Evolutionary conservation across 768 basidiomycete genomes (phyloP), one percentile per base, ranked within the genome.

Genomic region (Suillus placidus): DNA sequence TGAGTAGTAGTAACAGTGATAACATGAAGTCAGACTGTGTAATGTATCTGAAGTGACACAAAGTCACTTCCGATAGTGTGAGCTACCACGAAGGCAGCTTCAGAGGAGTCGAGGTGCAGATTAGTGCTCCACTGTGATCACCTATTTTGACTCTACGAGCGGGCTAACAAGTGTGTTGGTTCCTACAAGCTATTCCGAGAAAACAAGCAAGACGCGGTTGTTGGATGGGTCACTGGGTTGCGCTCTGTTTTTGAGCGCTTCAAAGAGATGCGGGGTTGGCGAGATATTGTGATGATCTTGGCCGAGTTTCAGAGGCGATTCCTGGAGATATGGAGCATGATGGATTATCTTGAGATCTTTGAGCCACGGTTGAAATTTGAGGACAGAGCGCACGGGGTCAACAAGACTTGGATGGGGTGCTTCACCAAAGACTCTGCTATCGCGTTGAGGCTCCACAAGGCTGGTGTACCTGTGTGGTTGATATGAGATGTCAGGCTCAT

Each of bases 381-480:
- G 45, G 45, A 47, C 45, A 47, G 1, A 13, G n/a, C 2, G 4
- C 37, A 47, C 3, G 13, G 13, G 34, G n/a, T 62, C 38, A 45
- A 61, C 42, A 62, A 38, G 32, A 23, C 23, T 38, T 54, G 37
- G 61, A 61, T 61, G 61, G 61, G 61, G 14, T 38, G 38, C 45
- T 62, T 62, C 61, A 62, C 61, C 13, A 30, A 49, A 20, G 43
- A 45, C 43, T 23, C 26, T 18, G 13, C 32, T 54, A 20, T 62
- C 6, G 43, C 20, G 4, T 47, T 47, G 45, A 47, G 45, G 45
- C 45, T 47, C 45, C 45, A 47, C 45, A 47, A 47, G 45, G 45
- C 38, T 34, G 61, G 43, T 34, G 16, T 32, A n/a, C 61, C 61
- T 26, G 26, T 62, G 23, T 62, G 61, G 61, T 62, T 42, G 12